Evolutionary conservation across 1,139 yeast genomes (phyloP).

Genomic region (Nematodospora anomalae): DNA sequence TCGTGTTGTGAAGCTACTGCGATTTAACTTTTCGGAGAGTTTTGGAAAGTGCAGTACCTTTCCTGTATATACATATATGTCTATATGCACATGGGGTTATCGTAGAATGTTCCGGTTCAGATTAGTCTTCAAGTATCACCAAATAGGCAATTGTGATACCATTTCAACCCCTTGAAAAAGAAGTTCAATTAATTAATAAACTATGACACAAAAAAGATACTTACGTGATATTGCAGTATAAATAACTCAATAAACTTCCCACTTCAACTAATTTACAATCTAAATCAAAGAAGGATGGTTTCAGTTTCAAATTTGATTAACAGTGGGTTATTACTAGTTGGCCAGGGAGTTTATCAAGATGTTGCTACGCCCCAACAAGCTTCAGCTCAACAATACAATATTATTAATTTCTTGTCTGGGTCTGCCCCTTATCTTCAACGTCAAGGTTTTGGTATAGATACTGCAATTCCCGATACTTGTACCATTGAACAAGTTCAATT

Average conservation of each 20-base stretch:
- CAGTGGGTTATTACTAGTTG: slow-evolving; percentile 31
- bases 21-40: no score
- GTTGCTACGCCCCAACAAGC: slow-evolving; percentile 41
- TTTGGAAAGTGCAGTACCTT: no score
- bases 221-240: neutral
- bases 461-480: slow-evolving; percentile 52
- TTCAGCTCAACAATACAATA: slow-evolving; percentile 38
- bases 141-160: no score
- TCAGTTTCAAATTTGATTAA: slow-evolving; percentile 32
- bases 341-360: slow-evolving; percentile 28
- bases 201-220: neutral
- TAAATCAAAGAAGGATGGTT: slow-evolving; percentile 23
- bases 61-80: no score
- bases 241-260: neutral
- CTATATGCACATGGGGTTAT: no score
- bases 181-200: neutral
- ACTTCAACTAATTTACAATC: neutral
- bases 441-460: slow-evolving; percentile 47
- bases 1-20: no score
- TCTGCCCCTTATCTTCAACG: slow-evolving; percentile 48
- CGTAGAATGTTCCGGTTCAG: no score
- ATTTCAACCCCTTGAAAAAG: no score
- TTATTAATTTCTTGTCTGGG: slow-evolving; percentile 47
- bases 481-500: slow-evolving; percentile 64
- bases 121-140: no score